Base-by-base conservation (phyloP, 345 rosid species). In the Salix brachista region DNA sequence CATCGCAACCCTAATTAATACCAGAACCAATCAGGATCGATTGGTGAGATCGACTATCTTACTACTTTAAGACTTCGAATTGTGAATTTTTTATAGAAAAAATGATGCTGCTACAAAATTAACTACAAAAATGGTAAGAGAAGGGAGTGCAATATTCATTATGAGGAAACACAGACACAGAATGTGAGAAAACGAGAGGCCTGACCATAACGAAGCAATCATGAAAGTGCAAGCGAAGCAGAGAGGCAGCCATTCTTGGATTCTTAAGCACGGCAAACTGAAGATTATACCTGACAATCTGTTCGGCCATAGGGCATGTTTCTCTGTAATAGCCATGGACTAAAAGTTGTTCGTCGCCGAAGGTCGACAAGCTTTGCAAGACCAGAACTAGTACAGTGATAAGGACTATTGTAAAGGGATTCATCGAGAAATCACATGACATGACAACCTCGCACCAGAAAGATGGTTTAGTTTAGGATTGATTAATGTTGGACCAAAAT, bases 211-310 rank as follows among this genome's bases (percentile, higher is more conserved):
- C 91, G 64, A 94, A 90, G 77, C 98, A 94, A 75, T 94, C 98
- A 34, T 94, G 97, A 69, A 91, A 94, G 52, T 94, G 97, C 62
- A 94, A 77, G 41, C 97, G 90, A 56, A 92, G 92, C 48, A 94
- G 87, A n/a, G 92, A 89, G 34, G 94, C 97, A 0, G 97, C 97
- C 88, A 90, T 86, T 9, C 94, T 86, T 71, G 98, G 98, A 80
- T 90, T 87, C 83, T 78, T 87, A 25, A 84, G 80, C 50, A 92
- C 84, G 32, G 93, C 97, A 65, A 78, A 80, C 77, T 86, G 89
- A 1, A 94, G 90, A 70, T 77, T 80, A 61, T 80, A 81, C 75
- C 88, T 87, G 18, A 90, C 89, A 25, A 91, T 92, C 67, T 91
- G 89, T 77, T 91, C 92, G 19, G 90, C 90, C 34, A 80, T 69